Percentiles rank a stretch among this genome's conserved stretches.
These are phyloP conservation scores for Penicillium bialowiezense DNA, from an alignment of 495 filamentous ascomycete genomes.

Conservation along the genomic window DNA sequence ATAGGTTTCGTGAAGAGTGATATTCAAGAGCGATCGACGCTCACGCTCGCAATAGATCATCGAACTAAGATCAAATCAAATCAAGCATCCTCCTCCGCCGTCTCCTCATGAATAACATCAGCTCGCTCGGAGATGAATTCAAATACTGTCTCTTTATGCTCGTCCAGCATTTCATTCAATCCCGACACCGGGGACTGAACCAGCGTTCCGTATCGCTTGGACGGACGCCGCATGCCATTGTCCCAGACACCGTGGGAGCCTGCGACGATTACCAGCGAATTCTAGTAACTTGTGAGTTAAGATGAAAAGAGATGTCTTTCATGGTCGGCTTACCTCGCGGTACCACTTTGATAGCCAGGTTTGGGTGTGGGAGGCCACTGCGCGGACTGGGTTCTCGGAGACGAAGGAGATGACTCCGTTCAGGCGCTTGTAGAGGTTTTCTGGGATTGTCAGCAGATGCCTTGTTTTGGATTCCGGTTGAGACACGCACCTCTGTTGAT, in stretches of 20 bases:
- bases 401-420: constrained; percentile 58
- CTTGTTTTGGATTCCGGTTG: too few species aligned
- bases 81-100: constrained; percentile 12
- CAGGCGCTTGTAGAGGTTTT: constrained; percentile 48
- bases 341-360: constrained; percentile 68
- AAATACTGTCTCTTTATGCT: constrained; percentile 55
- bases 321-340: constrained; percentile 42
- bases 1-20: too few species aligned
- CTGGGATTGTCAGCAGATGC: constrained; percentile 29
- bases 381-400: constrained; percentile 47
- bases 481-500: constrained; percentile 62
- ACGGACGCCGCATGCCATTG: constrained; percentile 55
- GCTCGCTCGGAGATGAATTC: constrained; percentile 51
- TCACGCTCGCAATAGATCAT: constrained; percentile 5
- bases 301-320: background rate
- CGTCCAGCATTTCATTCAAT: constrained; percentile 62
- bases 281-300: constrained; percentile 24
- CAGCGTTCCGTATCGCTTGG: constrained; percentile 67
- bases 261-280: constrained; percentile 72
- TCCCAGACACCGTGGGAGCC: constrained; percentile 70
- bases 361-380: constrained; percentile 63
- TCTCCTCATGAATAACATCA: constrained; percentile 13
- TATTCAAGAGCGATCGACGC: too few species aligned
- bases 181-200: constrained; percentile 49
- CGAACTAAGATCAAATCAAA: background rate